A percentile compares a stretch with the other conserved stretches of the same genome.
phyloP scores from a whole-genome alignment of 305 asterid species.

The Ilex paraguariensis region DNA sequence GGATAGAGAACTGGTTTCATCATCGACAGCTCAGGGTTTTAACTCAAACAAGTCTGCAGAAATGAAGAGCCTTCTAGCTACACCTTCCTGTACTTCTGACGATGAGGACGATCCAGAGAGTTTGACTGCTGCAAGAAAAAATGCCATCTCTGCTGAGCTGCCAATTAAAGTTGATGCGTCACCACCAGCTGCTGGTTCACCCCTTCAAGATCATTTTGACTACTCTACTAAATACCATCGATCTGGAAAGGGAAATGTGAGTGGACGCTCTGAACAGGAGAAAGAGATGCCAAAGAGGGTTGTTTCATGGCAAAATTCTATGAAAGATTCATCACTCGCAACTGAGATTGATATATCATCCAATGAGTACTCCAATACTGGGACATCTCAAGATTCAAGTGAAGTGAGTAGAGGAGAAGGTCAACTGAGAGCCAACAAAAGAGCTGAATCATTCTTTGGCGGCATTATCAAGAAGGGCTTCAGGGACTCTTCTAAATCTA shows the following conservation, averaged over 20 bases:
- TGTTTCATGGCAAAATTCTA: constrained; percentile 24
- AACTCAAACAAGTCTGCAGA: constrained; percentile 28
- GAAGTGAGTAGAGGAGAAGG: constrained; percentile 49
- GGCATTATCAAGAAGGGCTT: constrained; percentile 47
- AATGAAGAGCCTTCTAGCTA: constrained; percentile 33
- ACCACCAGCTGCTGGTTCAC: constrained; percentile 53
- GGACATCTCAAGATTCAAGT: constrained; percentile 73
- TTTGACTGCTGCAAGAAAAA: constrained; percentile 17
- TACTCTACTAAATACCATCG: constrained; percentile 46
- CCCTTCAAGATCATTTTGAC: constrained; percentile 72
- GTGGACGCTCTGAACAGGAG: constrained; percentile 43
- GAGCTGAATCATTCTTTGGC: constrained; percentile 46
- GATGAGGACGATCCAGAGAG: constrained; percentile 34
- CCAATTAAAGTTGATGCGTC: constrained; percentile 33
- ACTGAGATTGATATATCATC: constrained; percentile 80
- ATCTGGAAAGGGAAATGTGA: constrained; percentile 42
- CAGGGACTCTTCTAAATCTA: constrained; percentile 33
- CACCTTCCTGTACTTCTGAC: constrained; percentile 38
- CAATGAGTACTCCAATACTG: constrained; percentile 63
- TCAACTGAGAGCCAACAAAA: constrained; percentile 34
- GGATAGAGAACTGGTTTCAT: constrained; percentile 39
- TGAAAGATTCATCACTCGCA: constrained; percentile 43
- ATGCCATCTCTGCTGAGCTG: constrained; percentile 23
- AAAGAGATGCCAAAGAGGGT: constrained; percentile 26
- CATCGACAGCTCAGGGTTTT: constrained; percentile 20